Percentiles rank a stretch among this genome's conserved stretches.
These are phyloP conservation scores for Ambrosiella beaveri DNA, from an alignment of 2,329 filamentous ascomycete species.

Conservation along the genomic window DNA sequence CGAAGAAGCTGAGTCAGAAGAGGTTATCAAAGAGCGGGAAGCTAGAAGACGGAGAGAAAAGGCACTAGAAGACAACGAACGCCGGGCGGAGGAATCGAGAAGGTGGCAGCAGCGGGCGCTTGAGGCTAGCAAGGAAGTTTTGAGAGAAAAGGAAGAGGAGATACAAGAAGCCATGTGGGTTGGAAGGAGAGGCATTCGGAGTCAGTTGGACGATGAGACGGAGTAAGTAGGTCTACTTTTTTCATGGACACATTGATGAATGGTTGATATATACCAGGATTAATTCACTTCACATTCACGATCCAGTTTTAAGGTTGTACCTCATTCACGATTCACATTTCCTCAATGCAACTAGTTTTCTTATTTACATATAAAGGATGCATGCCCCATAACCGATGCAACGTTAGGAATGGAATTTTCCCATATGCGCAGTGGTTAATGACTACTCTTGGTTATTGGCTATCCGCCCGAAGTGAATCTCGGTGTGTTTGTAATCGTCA, in stretches of 20 bases:
- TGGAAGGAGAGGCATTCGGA: slow-evolving; percentile 34
- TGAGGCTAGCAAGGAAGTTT: slow-evolving; percentile 37
- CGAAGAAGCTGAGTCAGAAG: slow-evolving; percentile 22
- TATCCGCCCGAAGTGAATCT: no score
- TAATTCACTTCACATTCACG: no score
- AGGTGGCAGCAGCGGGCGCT: slow-evolving; percentile 40
- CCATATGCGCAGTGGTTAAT: no score
- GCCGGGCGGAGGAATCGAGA: slow-evolving; percentile 45
- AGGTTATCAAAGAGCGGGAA: slow-evolving; percentile 32
- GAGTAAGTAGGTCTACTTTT: neutral
- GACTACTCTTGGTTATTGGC: no score
- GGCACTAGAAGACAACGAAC: slow-evolving; percentile 48
- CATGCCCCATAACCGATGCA: no score
- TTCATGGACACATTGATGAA: neutral
- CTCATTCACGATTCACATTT: no score
- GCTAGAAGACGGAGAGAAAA: slow-evolving; percentile 43
- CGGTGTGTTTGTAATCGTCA: no score
- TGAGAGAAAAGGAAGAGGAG: slow-evolving; percentile 51
- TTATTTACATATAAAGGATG: no score
- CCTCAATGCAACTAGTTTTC: no score
- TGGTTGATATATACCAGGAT: no score
- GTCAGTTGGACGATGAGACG: neutral
- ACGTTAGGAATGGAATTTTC: no score
- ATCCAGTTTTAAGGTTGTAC: no score
- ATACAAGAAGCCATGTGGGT: slow-evolving; percentile 52